Conservation (phyloP, 2,329 filamentous ascomycete genomes). For the Aspergillus fructus region DNA sequence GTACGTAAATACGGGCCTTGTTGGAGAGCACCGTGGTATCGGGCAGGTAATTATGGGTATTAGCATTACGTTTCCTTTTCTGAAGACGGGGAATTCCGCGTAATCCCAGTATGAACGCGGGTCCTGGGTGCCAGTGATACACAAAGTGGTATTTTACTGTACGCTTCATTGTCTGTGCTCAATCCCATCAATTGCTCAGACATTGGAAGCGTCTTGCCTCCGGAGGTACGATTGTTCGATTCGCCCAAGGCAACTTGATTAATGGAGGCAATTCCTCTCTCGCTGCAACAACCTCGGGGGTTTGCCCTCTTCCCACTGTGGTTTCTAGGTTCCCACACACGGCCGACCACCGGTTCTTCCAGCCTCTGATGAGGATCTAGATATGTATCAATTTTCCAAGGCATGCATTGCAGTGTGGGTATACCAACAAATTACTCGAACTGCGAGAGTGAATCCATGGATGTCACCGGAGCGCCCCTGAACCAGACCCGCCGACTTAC, state of each 20-base stretch:
- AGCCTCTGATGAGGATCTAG: background rate
- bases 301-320: background rate
- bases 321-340: background rate
- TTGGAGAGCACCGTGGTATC: background rate
- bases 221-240: background rate
- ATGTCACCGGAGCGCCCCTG: constrained; percentile 28
- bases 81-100: background rate
- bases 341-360: background rate
- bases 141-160: background rate
- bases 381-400: background rate
- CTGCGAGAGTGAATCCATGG: constrained; percentile 4
- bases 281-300: background rate
- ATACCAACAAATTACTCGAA: constrained; percentile 9
- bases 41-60: background rate
- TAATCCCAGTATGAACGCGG: background rate
- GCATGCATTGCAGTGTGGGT: background rate
- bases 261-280: too few relatives aligned
- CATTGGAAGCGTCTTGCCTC: background rate
- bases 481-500: constrained; percentile 25
- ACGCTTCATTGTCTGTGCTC: background rate
- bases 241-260: background rate
- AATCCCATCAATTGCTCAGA: too few relatives aligned
- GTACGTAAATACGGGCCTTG: background rate
- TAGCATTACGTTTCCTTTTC: background rate
- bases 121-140: background rate